These are phyloP conservation scores for Hericium rajendrae DNA, from an alignment of 768 basidiomycete genomes.

Conservation along the genomic window DNA sequence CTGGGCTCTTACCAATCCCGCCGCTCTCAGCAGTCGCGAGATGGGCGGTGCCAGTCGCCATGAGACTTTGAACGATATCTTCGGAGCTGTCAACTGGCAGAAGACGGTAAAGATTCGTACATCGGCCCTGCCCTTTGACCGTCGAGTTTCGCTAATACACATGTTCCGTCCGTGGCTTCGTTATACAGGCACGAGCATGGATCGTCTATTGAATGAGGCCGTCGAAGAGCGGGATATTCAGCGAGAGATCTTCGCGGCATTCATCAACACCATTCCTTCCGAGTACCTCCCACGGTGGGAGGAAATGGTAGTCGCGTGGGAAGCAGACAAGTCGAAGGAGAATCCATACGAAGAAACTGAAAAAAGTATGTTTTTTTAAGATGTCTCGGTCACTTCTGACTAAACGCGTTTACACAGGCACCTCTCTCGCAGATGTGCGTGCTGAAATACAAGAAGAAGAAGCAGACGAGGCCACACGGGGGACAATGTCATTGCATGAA, in stretches of 20 bases:
- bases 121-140: no score
- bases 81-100: conserved; percentile 9
- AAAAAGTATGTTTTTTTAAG: no score
- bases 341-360: neutral
- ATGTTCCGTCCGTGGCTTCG: neutral
- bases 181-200: neutral
- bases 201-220: neutral
- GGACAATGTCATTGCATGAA: no score
- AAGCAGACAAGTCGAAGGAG: neutral
- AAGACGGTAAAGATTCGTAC: conserved; percentile 3
- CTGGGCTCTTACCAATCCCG: conserved; percentile 10
- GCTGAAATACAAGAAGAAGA: no score
- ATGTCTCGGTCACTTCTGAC: no score
- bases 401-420: no score
- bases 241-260: neutral
- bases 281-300: neutral
- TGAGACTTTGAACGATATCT: conserved; percentile 7
- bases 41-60: conserved; percentile 7
- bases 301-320: neutral
- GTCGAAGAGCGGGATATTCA: neutral
- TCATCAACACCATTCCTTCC: neutral
- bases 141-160: no score
- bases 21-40: conserved; percentile 5
- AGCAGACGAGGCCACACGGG: no score
- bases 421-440: no score